These are phyloP conservation scores for Vitis labrusca DNA, from an alignment of 164 flowering plant species.

Conservation along the genomic window DNA sequence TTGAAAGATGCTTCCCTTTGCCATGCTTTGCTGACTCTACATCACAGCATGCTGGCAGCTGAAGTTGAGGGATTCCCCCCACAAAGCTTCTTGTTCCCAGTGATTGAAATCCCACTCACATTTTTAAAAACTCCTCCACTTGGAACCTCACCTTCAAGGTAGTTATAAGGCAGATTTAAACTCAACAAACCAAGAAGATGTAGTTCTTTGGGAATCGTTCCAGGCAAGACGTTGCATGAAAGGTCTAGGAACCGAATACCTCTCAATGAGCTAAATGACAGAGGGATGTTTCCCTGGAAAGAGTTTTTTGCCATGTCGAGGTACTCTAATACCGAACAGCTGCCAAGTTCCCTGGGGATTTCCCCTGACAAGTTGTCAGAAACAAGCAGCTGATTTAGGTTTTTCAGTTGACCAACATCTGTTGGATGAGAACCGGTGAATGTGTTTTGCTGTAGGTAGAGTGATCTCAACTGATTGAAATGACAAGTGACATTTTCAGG, in stretches of 20 bases:
- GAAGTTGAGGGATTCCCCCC: slow-evolving; percentile 36
- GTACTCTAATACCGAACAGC: slow-evolving; percentile 16
- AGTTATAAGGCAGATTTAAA: slow-evolving; percentile 16
- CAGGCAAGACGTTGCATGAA: slow-evolving; percentile 17
- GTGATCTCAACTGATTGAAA: neutral
- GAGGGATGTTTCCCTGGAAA: slow-evolving; percentile 32
- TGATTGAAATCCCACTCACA: slow-evolving; percentile 22
- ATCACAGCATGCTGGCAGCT: slow-evolving; percentile 25
- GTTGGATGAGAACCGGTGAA: slow-evolving; percentile 34
- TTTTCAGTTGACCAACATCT: slow-evolving; percentile 27
- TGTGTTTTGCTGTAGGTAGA: slow-evolving; percentile 21
- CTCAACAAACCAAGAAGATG: neutral
- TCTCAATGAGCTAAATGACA: slow-evolving; percentile 4
- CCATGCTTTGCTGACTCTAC: neutral
- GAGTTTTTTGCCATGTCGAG: slow-evolving; percentile 21
- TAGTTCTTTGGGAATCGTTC: slow-evolving; percentile 12
- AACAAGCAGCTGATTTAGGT: slow-evolving; percentile 20
- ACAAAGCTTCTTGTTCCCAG: slow-evolving; percentile 38
- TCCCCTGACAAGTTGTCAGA: slow-evolving; percentile 35
- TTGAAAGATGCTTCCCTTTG: neutral
- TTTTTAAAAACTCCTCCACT: slow-evolving; percentile 34
- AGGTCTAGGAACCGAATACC: slow-evolving; percentile 11
- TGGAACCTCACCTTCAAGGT: slow-evolving; percentile 46
- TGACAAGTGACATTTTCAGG: slow-evolving; percentile 15
- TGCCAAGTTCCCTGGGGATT: slow-evolving; percentile 30